Evolutionary conservation across 2,329 filamentous ascomycete genomes (phyloP).

Genomic region (Alternaria brassicae): DNA sequence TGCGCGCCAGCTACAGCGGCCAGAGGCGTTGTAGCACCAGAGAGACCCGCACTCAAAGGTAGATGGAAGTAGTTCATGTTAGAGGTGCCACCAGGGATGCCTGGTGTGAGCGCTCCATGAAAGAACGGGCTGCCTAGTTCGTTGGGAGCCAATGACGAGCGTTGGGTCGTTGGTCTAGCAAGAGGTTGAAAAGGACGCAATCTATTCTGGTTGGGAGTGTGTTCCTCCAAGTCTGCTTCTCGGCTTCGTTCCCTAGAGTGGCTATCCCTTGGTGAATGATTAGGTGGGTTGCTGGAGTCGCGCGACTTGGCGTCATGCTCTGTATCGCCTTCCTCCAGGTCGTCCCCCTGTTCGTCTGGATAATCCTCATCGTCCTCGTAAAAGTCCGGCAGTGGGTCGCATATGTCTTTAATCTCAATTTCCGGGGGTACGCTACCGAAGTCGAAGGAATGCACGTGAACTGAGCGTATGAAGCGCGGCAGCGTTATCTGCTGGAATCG

Average conservation of each 20-base stretch:
- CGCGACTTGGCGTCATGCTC: conserved; percentile 24
- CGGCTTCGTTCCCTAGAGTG: conserved; percentile 32
- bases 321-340: conserved; percentile 44
- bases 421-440: conserved; percentile 85
- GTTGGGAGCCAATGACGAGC: conserved; percentile 37
- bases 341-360: conserved; percentile 62
- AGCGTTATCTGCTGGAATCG: conserved; percentile 92
- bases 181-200: conserved; percentile 35
- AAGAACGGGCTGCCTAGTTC: conserved; percentile 50
- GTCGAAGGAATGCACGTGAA: conserved; percentile 91
- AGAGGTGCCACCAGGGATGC: conserved; percentile 72
- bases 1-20: conserved; percentile 79
- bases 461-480: conserved; percentile 95
- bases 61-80: conserved; percentile 85
- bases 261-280: conserved; percentile 46
- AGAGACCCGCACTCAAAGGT: conserved; percentile 73
- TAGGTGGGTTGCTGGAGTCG: conserved; percentile 37
- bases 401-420: conserved; percentile 94
- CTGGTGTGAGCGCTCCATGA: conserved; percentile 60
- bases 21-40: conserved; percentile 78
- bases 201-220: conserved; percentile 27
- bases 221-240: conserved; percentile 24
- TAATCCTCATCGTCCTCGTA: conserved; percentile 82
- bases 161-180: conserved; percentile 37
- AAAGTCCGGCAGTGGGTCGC: conserved; percentile 93